Percentiles rank a stretch among this genome's conserved stretches.
Conservation (phyloP, 2,329 filamentous ascomycete species). For the Colletotrichum zoysiae region DNA sequence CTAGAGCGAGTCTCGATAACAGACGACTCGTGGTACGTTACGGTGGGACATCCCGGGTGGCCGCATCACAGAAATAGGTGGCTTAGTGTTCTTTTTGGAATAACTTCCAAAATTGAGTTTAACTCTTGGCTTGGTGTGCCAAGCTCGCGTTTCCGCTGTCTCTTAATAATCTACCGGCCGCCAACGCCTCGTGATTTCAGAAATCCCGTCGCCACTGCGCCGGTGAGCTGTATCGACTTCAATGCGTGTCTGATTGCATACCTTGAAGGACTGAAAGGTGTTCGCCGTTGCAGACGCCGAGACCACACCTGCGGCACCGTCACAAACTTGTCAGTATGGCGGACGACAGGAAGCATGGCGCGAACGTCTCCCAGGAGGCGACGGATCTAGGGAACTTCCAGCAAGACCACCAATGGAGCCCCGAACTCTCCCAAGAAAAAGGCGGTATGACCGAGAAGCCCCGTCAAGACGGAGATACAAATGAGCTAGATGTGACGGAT, state of each 20-base stretch:
- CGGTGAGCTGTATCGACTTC: conserved; percentile 3
- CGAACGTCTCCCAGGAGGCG: conserved; percentile 22
- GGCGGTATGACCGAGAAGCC: conserved; percentile 49
- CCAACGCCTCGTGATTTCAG: not conserved
- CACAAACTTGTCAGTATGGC: not conserved
- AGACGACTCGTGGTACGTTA: conserved; percentile 26
- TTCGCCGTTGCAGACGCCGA: not conserved
- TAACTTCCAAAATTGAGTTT: not conserved
- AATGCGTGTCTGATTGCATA: not conserved
- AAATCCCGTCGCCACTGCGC: not conserved
- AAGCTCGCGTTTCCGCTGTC: too few species aligned
- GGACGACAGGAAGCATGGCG: conserved; percentile 12
- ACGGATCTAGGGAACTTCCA: conserved; percentile 48
- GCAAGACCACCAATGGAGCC: conserved; percentile 51
- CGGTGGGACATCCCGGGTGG: conserved; percentile 18
- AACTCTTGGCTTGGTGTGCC: conserved; percentile 12
- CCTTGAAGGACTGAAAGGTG: too few species aligned
- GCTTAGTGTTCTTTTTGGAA: conserved; percentile 7
- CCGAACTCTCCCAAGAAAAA: conserved; percentile 51
- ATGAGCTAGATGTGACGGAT: conserved; percentile 50
- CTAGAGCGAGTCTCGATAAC: conserved; percentile 34
- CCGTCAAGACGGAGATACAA: conserved; percentile 48
- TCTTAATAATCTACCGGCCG: not conserved
- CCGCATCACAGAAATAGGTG: conserved; percentile 1
- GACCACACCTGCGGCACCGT: not conserved